phyloP scores from a whole-genome alignment of 1,139 yeast genomes.

The Debaryomyces subglobosus region DNA sequence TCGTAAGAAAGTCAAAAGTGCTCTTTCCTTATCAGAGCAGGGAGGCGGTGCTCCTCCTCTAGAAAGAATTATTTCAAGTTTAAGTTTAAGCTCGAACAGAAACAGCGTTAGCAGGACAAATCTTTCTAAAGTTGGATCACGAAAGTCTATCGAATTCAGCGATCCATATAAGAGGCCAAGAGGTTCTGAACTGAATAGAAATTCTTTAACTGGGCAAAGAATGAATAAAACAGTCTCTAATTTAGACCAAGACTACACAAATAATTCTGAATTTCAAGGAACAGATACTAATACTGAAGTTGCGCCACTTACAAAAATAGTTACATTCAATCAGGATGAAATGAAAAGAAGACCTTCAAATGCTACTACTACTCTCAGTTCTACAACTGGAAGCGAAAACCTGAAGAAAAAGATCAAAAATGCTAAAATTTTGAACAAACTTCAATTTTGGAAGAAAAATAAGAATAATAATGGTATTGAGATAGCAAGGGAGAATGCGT shows the following conservation, averaged over 20 bases:
- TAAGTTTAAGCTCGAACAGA: slow-evolving; percentile 36
- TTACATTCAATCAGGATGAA: slow-evolving; percentile 40
- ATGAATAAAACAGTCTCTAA: background rate
- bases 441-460: slow-evolving; percentile 47
- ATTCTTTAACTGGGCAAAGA: slow-evolving; percentile 1
- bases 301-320: slow-evolving; percentile 29
- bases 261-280: background rate
- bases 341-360: slow-evolving; percentile 18
- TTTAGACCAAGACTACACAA: background rate
- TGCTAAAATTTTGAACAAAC: slow-evolving; percentile 33
- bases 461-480: slow-evolving; percentile 11
- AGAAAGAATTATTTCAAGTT: slow-evolving; percentile 43
- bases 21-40: slow-evolving; percentile 37
- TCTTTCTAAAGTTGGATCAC: slow-evolving; percentile 6
- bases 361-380: slow-evolving; percentile 14
- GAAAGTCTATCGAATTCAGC: slow-evolving; percentile 3
- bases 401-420: slow-evolving; percentile 23
- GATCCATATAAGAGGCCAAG: slow-evolving; percentile 3
- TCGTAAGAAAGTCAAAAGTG: slow-evolving; percentile 52
- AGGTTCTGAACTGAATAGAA: slow-evolving; percentile 6
- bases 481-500: background rate
- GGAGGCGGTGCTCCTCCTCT: slow-evolving; percentile 35
- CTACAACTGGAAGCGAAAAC: slow-evolving; percentile 10
- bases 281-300: slow-evolving; percentile 14
- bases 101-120: slow-evolving; percentile 4